These are phyloP conservation scores for Histomonas meleagridis DNA, from an alignment of 208 protist species.

Conservation along the genomic window DNA sequence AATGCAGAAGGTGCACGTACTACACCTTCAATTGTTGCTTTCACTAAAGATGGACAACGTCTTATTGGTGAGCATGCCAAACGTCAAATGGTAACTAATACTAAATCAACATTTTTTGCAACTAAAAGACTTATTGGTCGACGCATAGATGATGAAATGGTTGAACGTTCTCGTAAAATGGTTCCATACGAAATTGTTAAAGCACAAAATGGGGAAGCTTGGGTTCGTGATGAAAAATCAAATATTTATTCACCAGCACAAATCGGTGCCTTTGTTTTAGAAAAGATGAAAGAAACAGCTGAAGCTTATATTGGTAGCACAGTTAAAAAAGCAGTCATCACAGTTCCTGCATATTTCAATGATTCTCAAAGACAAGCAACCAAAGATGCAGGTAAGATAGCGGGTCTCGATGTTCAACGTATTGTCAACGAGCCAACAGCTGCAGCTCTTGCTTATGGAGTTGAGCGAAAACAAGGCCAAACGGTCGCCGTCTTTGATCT, in stretches of 20 bases:
- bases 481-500: slow-evolving; percentile 59
- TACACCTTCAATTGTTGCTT: slow-evolving; percentile 64
- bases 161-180: slow-evolving; percentile 58
- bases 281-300: slow-evolving; percentile 72
- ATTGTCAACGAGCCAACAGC: slow-evolving; percentile 66
- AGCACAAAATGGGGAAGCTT: slow-evolving; percentile 75
- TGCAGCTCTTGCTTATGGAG: slow-evolving; percentile 61
- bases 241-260: slow-evolving; percentile 62
- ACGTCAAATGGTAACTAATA: slow-evolving; percentile 71
- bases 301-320: slow-evolving; percentile 57
- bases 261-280: slow-evolving; percentile 67
- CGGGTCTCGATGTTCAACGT: slow-evolving; percentile 57
- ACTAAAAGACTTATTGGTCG: slow-evolving; percentile 75
- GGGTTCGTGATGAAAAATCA: slow-evolving; percentile 62
- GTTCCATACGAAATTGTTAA: slow-evolving; percentile 85
- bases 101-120: slow-evolving; percentile 73
- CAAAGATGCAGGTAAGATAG: slow-evolving; percentile 67
- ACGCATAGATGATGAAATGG: slow-evolving; percentile 54
- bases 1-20: slow-evolving; percentile 66
- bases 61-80: slow-evolving; percentile 63
- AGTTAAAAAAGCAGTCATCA: slow-evolving; percentile 61
- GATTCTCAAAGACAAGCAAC: slow-evolving; percentile 75
- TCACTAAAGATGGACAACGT: slow-evolving; percentile 50
- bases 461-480: slow-evolving; percentile 54
- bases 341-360: slow-evolving; percentile 67